Conservation (phyloP, 805 yeast species). For the Candida coleopterorum region DNA sequence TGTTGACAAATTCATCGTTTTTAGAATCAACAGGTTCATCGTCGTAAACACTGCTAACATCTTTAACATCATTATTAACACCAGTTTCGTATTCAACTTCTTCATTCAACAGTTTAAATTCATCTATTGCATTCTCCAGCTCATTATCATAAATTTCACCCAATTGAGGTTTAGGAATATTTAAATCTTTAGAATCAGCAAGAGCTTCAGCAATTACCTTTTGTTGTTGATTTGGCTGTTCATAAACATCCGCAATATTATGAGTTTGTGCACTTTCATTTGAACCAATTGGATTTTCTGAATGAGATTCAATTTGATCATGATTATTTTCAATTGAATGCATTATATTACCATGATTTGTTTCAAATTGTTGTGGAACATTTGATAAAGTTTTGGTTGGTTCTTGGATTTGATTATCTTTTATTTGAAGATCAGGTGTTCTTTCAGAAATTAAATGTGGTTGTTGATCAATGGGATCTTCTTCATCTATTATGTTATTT, state of each 20-base stretch:
- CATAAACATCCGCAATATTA: not conserved
- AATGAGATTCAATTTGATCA: not conserved
- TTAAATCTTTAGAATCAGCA: no score
- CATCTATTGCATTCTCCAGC: not conserved
- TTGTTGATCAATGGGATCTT: not conserved
- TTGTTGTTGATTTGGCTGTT: not conserved
- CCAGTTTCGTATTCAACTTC: not conserved
- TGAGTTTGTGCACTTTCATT: no score
- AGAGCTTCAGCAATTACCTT: no score
- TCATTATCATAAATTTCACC: slow-evolving; percentile 4
- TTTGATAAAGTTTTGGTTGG: not conserved
- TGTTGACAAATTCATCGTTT: no score
- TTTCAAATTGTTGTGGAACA: not conserved
- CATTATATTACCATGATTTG: not conserved
- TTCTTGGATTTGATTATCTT: slow-evolving; percentile 1
- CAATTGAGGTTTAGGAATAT: slow-evolving; percentile 4
- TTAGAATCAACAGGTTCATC: not conserved
- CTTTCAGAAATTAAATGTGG: no score
- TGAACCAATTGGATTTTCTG: not conserved
- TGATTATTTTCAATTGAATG: not conserved
- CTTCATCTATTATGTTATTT: not conserved
- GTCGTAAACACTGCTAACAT: not conserved
- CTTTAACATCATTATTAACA: not conserved
- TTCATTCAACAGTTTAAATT: not conserved
- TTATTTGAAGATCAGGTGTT: no score